phyloP scores from a whole-genome alignment of 345 rosid species.

The Syzygium aromaticum region DNA sequence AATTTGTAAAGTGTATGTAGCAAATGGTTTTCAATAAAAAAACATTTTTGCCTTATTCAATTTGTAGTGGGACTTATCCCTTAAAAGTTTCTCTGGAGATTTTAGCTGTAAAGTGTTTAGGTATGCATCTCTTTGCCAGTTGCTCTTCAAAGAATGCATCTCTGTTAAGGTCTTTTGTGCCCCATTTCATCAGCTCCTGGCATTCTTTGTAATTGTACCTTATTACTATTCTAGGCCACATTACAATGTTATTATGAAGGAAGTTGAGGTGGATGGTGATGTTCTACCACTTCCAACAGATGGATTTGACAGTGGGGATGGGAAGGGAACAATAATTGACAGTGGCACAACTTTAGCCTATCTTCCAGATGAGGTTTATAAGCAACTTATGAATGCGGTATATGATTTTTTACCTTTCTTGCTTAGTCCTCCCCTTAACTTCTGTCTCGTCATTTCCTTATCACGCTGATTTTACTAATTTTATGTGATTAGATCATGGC shows the following conservation, averaged over 20 bases:
- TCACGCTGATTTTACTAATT: neutral
- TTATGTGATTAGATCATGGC: constrained; percentile 7
- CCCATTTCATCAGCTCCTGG: neutral
- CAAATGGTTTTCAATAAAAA: neutral
- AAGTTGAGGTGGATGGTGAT: constrained; percentile 30
- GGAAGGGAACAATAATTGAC: constrained; percentile 30
- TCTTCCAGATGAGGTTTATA: constrained; percentile 30
- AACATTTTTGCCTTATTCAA: neutral
- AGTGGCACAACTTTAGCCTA: constrained; percentile 46
- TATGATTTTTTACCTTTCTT: neutral
- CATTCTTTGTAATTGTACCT: constrained; percentile 3
- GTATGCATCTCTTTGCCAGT: neutral
- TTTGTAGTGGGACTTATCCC: neutral
- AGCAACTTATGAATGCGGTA: constrained; percentile 24
- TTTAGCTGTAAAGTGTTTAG: neutral
- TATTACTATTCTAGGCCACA: constrained; percentile 24
- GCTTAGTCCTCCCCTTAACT: neutral
- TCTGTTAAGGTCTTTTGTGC: neutral
- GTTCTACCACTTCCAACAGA: constrained; percentile 25
- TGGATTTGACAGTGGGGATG: constrained; percentile 15
- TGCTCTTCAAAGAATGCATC: neutral
- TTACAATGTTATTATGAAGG: constrained; percentile 37
- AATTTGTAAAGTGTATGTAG: neutral
- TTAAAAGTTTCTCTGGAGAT: neutral
- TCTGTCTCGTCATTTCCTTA: neutral